Evolutionary conservation across 495 filamentous ascomycete genomes (phyloP), one percentile per base, ranked within the genome.

Genomic region (Xylaria nigripes): DNA sequence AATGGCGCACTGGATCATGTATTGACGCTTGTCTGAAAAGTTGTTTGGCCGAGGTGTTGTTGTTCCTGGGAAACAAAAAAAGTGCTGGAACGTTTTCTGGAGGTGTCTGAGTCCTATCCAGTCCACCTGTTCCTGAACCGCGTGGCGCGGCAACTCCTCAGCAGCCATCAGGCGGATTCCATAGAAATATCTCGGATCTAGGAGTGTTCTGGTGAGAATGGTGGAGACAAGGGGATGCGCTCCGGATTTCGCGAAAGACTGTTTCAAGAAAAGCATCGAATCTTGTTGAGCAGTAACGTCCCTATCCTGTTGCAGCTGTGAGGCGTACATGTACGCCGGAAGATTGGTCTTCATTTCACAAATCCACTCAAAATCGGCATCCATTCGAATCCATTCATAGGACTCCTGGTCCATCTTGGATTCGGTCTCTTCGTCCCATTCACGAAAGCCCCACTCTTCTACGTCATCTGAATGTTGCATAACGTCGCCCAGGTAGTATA

Each of bases 311-410:
- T 99, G 93, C 41, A 99, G 74, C 65, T 99, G 93, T 0, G 93
- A 96, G 50, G 95, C 77, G 64, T 89, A 96, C 93, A 99, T 99
- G 73, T 96, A 97, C 2, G 85, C 78, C 7, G 88, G 89, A 82
- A 95, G 87, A 27, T 79, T 82, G 45, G 91, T 76, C 15, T 70
- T 63, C 38, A 81, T 81, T 48, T 85, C 85, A 71, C 87, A 91
- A 36, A 96, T 82, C 93, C 93, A 99, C 64, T 99, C 93, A 60
- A 96, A 96, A 68, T 99, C 93, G 18, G 91, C 89, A 70, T 99
- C 93, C 77, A 97, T 87, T 15, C 93, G 83, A 55, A 97, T 93
- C 93, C 93, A 99, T 67, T 99, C 93, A 64, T 96, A 99, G 2
- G 86, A 93, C 64, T 99, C 93, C 49, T 90, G 83, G 36, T 89